Evolutionary conservation across 169 alveolate genomes (phyloP).

Genomic region (Eimeria acervulina): DNA sequence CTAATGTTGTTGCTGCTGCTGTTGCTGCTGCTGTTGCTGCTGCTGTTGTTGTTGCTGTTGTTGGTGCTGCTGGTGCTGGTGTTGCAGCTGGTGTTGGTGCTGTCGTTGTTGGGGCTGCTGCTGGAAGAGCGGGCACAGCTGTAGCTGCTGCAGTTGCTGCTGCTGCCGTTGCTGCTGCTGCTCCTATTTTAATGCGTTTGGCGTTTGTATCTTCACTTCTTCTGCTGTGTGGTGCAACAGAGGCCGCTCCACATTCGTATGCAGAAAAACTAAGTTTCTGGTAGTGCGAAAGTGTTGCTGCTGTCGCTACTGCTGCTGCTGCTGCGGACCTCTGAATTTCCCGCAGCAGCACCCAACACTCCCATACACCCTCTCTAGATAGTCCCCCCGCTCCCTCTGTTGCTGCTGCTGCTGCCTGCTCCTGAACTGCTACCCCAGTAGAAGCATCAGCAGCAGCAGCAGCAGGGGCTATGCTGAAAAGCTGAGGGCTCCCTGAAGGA

Average conservation of each 20-base stretch:
- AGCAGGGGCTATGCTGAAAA: neutral
- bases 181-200: neutral
- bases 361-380: conserved; percentile 1
- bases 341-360: conserved; percentile 47
- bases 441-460: conserved; percentile 22
- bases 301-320: conserved; percentile 21
- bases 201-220: neutral
- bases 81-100: conserved; percentile 1
- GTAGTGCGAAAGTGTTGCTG: neutral
- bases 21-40: neutral
- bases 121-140: neutral
- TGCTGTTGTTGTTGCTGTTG: neutral
- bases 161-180: neutral
- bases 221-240: neutral
- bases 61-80: neutral
- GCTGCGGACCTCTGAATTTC: conserved; percentile 20
- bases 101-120: neutral
- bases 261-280: neutral
- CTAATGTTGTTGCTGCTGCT: neutral
- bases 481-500: neutral
- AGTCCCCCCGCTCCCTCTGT: neutral
- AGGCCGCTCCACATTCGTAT: neutral
- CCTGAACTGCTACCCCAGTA: neutral
- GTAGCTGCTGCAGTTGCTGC: neutral
- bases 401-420: conserved; percentile 44